A percentile compares a stretch with the other conserved stretches of the same genome.
Evolutionary conservation across 202 grass and related monocot genomes (phyloP).

Genomic region (Brachypodium distachyon): DNA sequence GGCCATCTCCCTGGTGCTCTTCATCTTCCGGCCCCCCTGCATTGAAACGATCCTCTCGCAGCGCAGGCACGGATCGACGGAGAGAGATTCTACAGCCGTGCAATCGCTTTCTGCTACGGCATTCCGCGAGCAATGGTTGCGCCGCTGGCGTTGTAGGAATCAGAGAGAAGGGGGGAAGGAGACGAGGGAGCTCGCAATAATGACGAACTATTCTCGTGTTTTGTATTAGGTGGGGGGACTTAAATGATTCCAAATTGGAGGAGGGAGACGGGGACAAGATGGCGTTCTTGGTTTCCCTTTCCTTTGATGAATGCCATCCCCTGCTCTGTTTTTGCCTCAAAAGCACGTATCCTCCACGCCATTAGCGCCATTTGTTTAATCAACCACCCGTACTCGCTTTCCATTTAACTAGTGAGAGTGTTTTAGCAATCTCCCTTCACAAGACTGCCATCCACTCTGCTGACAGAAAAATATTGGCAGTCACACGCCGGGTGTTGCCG

Average conservation of each 20-base stretch:
- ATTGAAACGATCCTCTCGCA: background rate
- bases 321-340: conserved; percentile 30
- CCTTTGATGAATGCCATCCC: background rate
- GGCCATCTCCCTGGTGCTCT: conserved; percentile 23
- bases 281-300: conserved; percentile 25
- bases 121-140: conserved; percentile 10
- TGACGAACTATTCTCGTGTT: conserved; percentile 11
- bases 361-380: conserved; percentile 7
- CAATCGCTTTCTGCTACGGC: background rate
- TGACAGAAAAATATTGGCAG: background rate
- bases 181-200: conserved; percentile 14
- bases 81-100: background rate
- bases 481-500: no score
- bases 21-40: conserved; percentile 35
- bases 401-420: conserved; percentile 5
- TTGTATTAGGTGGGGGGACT: conserved; percentile 26
- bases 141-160: background rate
- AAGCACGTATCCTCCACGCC: conserved; percentile 44
- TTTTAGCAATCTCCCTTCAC: background rate
- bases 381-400: conserved; percentile 3
- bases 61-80: background rate
- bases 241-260: conserved; percentile 16
- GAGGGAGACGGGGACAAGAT: conserved; percentile 33
- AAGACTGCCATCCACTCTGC: conserved; percentile 16
- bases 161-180: background rate